A percentile compares a stretch with the other conserved stretches of the same genome.
Conservation (phyloP, 2,329 filamentous ascomycete genomes). For the Neoarthrinium moseri region DNA sequence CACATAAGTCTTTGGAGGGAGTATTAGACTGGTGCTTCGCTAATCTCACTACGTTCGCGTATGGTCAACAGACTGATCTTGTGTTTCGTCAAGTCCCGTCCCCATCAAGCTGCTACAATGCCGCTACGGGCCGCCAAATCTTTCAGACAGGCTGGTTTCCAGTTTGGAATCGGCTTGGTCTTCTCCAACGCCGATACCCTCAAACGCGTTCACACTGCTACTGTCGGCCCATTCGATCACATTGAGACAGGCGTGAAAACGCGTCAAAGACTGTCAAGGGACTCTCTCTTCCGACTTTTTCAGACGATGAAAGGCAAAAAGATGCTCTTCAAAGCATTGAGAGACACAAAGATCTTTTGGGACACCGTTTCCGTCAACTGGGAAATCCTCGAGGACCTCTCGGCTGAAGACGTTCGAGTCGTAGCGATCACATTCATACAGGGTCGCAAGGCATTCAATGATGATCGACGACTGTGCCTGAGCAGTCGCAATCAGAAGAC, state of each 20-base stretch:
- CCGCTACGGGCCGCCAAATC: too few relatives aligned
- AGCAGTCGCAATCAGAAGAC: neutral
- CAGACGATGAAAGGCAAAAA: neutral
- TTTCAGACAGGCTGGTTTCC: conserved; percentile 1
- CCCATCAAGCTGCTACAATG: neutral
- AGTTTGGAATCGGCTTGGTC: neutral
- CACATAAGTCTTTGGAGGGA: too few relatives aligned
- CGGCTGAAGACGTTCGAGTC: neutral
- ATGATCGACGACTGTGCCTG: neutral
- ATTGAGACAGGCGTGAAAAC: neutral
- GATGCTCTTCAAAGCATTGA: neutral
- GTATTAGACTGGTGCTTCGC: too few relatives aligned
- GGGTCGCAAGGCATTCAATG: neutral
- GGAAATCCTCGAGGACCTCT: neutral
- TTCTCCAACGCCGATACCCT: neutral
- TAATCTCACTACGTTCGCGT: too few relatives aligned
- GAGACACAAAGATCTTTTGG: conserved; percentile 5
- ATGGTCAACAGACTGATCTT: too few relatives aligned
- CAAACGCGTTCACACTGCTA: neutral
- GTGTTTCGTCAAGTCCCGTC: too few relatives aligned
- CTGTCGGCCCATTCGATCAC: neutral
- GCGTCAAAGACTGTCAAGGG: neutral
- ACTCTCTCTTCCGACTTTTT: neutral
- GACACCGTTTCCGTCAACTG: neutral
- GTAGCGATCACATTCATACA: neutral